Evolutionary conservation across 2,329 filamentous ascomycete genomes (phyloP).

Genomic region (Diaporthe nobilis): DNA sequence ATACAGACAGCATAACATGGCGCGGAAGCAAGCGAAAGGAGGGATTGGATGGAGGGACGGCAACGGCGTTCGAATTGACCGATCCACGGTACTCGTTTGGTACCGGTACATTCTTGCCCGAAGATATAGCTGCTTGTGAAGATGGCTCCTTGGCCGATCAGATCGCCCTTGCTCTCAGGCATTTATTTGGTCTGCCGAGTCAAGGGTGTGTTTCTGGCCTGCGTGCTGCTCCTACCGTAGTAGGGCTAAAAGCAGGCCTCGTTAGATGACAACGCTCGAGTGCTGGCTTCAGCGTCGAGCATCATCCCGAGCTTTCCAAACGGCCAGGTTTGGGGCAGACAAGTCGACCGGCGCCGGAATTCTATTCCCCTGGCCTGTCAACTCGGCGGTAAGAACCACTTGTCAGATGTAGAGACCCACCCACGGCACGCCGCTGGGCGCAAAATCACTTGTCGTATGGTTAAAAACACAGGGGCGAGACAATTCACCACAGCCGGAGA

Average conservation of each 20-base stretch:
- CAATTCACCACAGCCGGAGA: neutral
- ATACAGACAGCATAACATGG: conserved; percentile 26
- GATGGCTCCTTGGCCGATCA: conserved; percentile 27
- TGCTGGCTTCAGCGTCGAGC: conserved; percentile 15
- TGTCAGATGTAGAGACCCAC: conserved; percentile 16
- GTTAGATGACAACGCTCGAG: neutral
- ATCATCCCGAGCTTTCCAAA: neutral
- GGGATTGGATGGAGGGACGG: conserved; percentile 15
- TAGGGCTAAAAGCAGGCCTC: conserved; percentile 1
- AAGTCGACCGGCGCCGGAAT: conserved; percentile 4
- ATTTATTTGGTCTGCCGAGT: conserved; percentile 11
- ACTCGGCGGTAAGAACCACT: neutral
- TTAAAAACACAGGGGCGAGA: conserved; percentile 23
- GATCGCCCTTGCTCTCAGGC: conserved; percentile 31
- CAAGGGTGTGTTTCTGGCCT: conserved; percentile 29
- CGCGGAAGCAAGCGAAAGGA: conserved; percentile 17
- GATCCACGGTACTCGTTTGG: conserved; percentile 15
- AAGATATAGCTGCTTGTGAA: conserved; percentile 14
- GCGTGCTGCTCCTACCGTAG: conserved; percentile 7
- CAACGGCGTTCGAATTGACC: conserved; percentile 15
- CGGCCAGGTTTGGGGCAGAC: conserved; percentile 4
- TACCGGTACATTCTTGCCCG: conserved; percentile 32
- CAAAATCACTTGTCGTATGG: neutral
- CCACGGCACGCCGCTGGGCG: neutral
- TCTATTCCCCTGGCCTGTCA: neutral